Evolutionary conservation across 495 filamentous ascomycete species (phyloP).

Genomic region (Hapsidospora chrysogenum): DNA sequence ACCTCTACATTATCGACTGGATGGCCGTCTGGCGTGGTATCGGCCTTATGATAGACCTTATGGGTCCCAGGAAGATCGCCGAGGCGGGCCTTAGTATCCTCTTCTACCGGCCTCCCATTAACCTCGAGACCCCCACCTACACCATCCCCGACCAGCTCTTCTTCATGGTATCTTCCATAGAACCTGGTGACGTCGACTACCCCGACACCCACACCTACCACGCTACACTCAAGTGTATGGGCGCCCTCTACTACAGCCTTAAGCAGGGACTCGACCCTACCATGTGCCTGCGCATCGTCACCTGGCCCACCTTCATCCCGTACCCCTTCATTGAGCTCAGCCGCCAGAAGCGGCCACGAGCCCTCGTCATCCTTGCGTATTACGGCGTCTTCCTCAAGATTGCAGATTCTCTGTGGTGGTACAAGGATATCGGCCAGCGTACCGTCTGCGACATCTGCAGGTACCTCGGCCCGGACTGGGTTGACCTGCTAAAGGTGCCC

Average conservation of each 20-base stretch:
- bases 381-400: constrained; percentile 27
- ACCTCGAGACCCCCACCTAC: constrained; percentile 15
- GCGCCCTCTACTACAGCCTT: constrained; percentile 26
- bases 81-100: constrained; percentile 17
- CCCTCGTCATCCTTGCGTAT: constrained; percentile 31
- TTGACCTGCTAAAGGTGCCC: constrained; percentile 16
- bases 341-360: constrained; percentile 31
- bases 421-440: constrained; percentile 17
- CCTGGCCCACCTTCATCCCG: constrained; percentile 29
- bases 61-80: constrained; percentile 6
- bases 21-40: constrained; percentile 29
- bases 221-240: constrained; percentile 19
- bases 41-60: constrained; percentile 20
- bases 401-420: constrained; percentile 23
- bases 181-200: constrained; percentile 13
- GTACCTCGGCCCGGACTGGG: constrained; percentile 19
- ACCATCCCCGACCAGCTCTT: constrained; percentile 24
- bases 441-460: constrained; percentile 21
- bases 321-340: constrained; percentile 33
- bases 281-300: constrained; percentile 21
- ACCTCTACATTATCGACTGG: constrained; percentile 27
- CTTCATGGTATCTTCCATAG: constrained; percentile 23
- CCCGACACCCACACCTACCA: constrained; percentile 15
- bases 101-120: constrained; percentile 20
- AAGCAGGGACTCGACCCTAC: constrained; percentile 10